phyloP scores from a whole-genome alignment of 768 basidiomycete genomes.

The Rickenella mellea region DNA sequence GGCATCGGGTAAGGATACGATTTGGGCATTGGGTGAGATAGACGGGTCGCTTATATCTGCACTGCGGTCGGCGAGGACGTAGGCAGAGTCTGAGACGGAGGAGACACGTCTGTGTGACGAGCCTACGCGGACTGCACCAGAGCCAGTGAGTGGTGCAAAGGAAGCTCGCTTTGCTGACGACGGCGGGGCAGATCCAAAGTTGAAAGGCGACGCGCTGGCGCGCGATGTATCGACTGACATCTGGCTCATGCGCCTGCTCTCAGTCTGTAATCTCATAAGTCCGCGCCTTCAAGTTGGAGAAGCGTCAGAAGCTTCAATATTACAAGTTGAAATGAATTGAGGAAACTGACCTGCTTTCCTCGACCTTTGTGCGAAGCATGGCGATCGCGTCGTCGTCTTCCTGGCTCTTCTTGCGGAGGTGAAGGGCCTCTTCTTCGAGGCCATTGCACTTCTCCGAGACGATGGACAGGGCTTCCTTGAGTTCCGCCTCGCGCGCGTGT shows the following conservation, averaged over 20 bases:
- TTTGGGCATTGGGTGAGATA: conserved; percentile 23
- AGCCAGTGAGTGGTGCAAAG: conserved; percentile 63
- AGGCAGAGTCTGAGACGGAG: conserved; percentile 58
- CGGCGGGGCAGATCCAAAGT: conserved; percentile 37
- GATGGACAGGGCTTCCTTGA: conserved; percentile 40
- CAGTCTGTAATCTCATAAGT: conserved; percentile 78
- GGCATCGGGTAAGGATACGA: conserved; percentile 25
- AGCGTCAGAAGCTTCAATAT: conserved; percentile 8
- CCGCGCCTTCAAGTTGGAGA: conserved; percentile 45
- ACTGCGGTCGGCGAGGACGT: conserved; percentile 20
- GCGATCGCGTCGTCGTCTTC: conserved; percentile 74
- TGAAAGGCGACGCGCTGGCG: conserved; percentile 27
- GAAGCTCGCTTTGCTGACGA: conserved; percentile 58
- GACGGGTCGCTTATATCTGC: conserved; percentile 16
- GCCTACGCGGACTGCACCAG: conserved; percentile 30
- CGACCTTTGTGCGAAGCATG: conserved; percentile 73
- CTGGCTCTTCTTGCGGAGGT: conserved; percentile 23
- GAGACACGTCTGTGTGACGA: conserved; percentile 59
- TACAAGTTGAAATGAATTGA: conserved; percentile 1
- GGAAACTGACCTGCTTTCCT: conserved; percentile 65
- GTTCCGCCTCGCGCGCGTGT: conserved; percentile 45
- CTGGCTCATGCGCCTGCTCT: conserved; percentile 56
- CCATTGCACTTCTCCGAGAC: conserved; percentile 16
- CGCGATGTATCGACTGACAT: conserved; percentile 44
- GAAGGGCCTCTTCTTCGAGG: conserved; percentile 15